Percentiles rank a stretch among this genome's conserved stretches.
These are phyloP conservation scores for Polygonum aviculare DNA, from an alignment of 148 eudicot species.

Conservation along the genomic window DNA sequence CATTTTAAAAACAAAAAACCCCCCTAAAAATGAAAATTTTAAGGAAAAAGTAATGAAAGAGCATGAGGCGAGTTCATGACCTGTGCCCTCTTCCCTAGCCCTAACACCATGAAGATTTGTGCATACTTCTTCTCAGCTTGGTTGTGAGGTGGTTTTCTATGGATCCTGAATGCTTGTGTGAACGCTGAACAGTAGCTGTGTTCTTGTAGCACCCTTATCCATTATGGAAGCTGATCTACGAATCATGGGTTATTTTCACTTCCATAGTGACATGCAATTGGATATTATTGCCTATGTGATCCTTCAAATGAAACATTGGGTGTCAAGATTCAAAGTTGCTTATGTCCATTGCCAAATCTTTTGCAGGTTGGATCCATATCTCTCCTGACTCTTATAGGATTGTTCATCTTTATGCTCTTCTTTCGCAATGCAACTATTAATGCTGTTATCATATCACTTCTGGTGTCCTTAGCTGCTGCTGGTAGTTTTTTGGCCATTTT, in stretches of 20 bases:
- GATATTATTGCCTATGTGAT: neutral
- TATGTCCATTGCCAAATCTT: neutral
- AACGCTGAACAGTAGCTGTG: neutral
- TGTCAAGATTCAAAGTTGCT: neutral
- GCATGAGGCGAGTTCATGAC: too few relatives aligned
- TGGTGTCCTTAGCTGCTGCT: conserved; percentile 68
- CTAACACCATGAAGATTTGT: too few relatives aligned
- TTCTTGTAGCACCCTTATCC: neutral
- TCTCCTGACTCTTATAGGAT: conserved; percentile 47
- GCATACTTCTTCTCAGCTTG: neutral
- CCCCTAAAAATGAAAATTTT: too few relatives aligned
- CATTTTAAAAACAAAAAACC: too few relatives aligned
- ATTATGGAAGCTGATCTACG: neutral
- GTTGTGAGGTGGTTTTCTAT: neutral
- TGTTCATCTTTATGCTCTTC: conserved; percentile 60
- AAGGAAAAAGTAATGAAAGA: too few relatives aligned
- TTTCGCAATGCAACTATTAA: conserved; percentile 66
- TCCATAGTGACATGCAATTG: neutral
- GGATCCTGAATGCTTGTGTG: neutral
- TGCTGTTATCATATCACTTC: conserved; percentile 66
- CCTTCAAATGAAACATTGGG: neutral
- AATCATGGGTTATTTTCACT: neutral
- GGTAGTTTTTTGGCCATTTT: conserved; percentile 88
- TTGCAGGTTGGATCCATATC: conserved; percentile 72
- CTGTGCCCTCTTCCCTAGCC: too few relatives aligned